Base-by-base conservation (phyloP, 495 filamentous ascomycete genomes). In the Penicillium turbatum region DNA sequence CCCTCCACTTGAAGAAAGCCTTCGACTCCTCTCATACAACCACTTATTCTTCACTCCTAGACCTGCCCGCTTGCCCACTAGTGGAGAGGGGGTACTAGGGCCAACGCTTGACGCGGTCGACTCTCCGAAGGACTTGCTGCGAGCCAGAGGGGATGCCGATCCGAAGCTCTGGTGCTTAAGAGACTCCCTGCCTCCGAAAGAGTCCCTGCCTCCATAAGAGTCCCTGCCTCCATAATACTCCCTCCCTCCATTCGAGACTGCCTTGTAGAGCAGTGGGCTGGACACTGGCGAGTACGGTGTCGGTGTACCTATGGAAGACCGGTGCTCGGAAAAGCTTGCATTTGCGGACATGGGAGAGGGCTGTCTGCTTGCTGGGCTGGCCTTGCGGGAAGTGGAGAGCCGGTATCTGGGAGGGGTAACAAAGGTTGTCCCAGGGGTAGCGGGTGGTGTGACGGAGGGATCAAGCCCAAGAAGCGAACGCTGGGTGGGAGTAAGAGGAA, bases 401-500 rank as follows among this genome's bases (percentile, higher is more conserved):
- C 85, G 79, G 73, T 96, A 97, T 48, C 88, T 82, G 3, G 93
- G 93, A 2, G 93, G 93, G 0, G 92, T 97, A 61, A 86, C 80
- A 67, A 86, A 92, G 11, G 80, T 78, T 31, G 73, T 77, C 3
- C 74, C 77, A 0, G 88, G 84, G 0, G 89, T 90, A 3, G 79
- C 72, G 3, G 87, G 79, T n/a, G 77, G 73, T 3, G 73, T 71
- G 2, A 79, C 73, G 37, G 76, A 84, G 6, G 90, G 88, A 46
- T 87, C 80, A 9, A 98, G 82, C 10, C 92, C 91, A 16, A 98
- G 79, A 15, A 96, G 81, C 47, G 82, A 77, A 36, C 93, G 87
- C 69, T 98, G 93, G 11, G 85, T 84, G 19, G 93, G 90, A 5
- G 91, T 97, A 47, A 98, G 79, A 55, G 93, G 84, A 43, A 98